Base-by-base conservation (phyloP, 1,284 basidiomycete genomes). In the Sporisorium scitamineum region DNA sequence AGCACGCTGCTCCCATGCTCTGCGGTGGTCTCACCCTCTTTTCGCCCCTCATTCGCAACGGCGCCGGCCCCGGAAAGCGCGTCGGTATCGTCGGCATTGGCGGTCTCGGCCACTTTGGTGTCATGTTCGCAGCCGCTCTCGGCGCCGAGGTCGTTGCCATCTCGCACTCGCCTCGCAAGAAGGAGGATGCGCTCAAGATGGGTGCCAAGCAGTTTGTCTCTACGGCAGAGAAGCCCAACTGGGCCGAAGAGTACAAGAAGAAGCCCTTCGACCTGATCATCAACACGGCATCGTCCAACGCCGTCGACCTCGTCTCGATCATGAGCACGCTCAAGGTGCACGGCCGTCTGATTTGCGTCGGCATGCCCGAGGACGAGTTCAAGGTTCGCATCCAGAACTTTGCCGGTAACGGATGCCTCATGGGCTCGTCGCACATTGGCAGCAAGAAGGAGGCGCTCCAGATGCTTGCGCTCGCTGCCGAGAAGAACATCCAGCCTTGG, bases 21-120 rank as follows among this genome's bases (percentile, higher is more conserved):
- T 92, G 91, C 80, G 91, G 88, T 5, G 91, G 91, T 54, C 84
- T 92, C 24, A 92, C 91, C 9, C 88, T 90, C 44, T 92, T 88
- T 86, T 90, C 90, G 0, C 91, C 91, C 3, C 86, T 92, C 8
- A 87, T 89, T 55, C 87, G 89, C 50, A 89, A 91, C 84, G 89
- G 89, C 39, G 87, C 88, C 60, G 90, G 90, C 0, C 79, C 90
- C 5, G 91, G 90, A 24, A 90, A 90, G 87, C 89, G 89, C 69
- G 90, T 92, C 64, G 91, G 90, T 41, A 87, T 92, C 54, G 87
- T 91, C 76, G 91, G 91, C 61, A 77, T 84, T 27, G 83, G 83
- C 32, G 83, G 83, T 62, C 77, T 84, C 7, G 83, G 83, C 20
- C 81, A 84, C 78, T 84, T 81, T 58, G 90, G 88, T 53, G 87